These are phyloP conservation scores for Trifolium fragiferum DNA, from an alignment of 306 rosid species.

Conservation along the genomic window DNA sequence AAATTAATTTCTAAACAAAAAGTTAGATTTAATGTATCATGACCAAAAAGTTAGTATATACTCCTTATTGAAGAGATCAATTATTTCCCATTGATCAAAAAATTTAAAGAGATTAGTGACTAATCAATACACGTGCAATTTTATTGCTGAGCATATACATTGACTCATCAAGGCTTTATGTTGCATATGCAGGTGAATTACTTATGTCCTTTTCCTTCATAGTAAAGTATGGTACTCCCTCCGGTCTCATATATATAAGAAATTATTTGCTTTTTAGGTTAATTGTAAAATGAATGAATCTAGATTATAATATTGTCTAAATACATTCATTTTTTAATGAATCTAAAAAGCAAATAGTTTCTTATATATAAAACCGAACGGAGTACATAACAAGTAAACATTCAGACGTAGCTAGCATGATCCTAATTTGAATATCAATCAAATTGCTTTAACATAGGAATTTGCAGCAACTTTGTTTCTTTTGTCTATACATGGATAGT, in stretches of 20 bases:
- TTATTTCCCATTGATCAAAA: background rate
- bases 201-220: conserved; percentile 40
- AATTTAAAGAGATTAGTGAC: background rate
- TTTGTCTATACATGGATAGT: conserved; percentile 40
- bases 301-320: too few species aligned
- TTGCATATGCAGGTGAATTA: conserved; percentile 26
- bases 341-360: too few species aligned
- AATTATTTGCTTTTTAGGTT: too few species aligned
- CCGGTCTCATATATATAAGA: too few species aligned
- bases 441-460: conserved; percentile 17
- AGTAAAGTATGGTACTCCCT: conserved; percentile 33
- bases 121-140: conserved; percentile 44
- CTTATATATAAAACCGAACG: too few species aligned
- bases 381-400: conserved; percentile 12
- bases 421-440: conserved; percentile 31
- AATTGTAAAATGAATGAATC: too few species aligned
- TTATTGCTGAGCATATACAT: conserved; percentile 18
- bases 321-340: too few species aligned
- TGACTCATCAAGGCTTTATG: conserved; percentile 36
- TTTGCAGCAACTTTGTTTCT: conserved; percentile 29
- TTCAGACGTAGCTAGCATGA: conserved; percentile 20
- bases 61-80: too few species aligned
- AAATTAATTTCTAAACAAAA: too few species aligned
- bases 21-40: too few species aligned
- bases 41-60: too few species aligned